Percentiles rank a stretch among this genome's conserved stretches.
Conservation (phyloP, 139 green algal species). For the Tetradesmus lagerheimii region DNA sequence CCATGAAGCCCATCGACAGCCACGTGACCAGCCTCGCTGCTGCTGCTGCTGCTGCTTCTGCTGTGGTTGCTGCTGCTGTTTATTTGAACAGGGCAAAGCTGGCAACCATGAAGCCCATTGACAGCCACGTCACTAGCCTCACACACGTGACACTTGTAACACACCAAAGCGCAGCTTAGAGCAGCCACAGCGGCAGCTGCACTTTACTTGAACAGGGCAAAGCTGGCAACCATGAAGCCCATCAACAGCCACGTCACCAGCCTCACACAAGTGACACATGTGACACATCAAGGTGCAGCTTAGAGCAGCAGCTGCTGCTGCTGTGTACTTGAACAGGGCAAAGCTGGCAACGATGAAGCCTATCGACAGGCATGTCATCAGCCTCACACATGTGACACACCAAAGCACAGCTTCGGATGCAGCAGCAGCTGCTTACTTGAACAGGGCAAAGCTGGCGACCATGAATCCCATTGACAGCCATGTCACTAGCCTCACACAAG, state of each 20-base stretch:
- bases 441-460: conserved; percentile 50
- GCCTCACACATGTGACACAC: too few species aligned
- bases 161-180: too few species aligned
- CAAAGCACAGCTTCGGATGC: neutral
- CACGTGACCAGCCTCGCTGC: too few species aligned
- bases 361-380: too few species aligned
- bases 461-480: conserved; percentile 71
- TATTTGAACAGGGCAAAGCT: conserved; percentile 41
- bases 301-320: conserved; percentile 73
- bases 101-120: conserved; percentile 52
- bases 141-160: conserved; percentile 70
- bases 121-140: conserved; percentile 65
- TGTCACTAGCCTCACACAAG: conserved; percentile 70
- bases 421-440: conserved; percentile 11
- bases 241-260: too few species aligned
- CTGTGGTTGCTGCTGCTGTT: neutral
- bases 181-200: too few species aligned
- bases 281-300: conserved; percentile 70
- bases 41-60: too few species aligned
- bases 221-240: too few species aligned
- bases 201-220: too few species aligned
- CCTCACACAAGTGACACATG: conserved; percentile 74
- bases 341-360: too few species aligned
- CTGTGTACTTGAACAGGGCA: too few species aligned
- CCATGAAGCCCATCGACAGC: too few species aligned